Percentiles rank a stretch among this genome's conserved stretches.
These are phyloP conservation scores for Aspergillus ochraceus DNA, from an alignment of 2,329 filamentous ascomycete genomes.

Conservation along the genomic window DNA sequence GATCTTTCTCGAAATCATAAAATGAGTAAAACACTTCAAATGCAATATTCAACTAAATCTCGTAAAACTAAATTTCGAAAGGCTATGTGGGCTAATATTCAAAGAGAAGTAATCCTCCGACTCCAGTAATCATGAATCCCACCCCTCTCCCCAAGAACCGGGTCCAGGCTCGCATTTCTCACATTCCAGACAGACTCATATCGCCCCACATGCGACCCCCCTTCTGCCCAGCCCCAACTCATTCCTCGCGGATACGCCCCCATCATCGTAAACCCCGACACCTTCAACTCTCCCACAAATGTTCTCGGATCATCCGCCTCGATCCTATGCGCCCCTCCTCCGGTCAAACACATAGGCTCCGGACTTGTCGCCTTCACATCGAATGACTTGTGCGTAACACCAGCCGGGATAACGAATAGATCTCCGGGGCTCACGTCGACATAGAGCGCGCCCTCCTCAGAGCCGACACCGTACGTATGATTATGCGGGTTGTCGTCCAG, in stretches of 20 bases:
- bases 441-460: conserved; percentile 52
- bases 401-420: conserved; percentile 60
- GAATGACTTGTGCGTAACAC: conserved; percentile 57
- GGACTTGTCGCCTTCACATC: conserved; percentile 36
- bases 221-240: conserved; percentile 54
- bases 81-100: background rate
- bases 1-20: too few species aligned
- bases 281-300: conserved; percentile 36
- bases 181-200: conserved; percentile 50
- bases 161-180: conserved; percentile 48
- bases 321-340: conserved; percentile 40
- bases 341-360: conserved; percentile 35
- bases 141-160: conserved; percentile 42
- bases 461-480: conserved; percentile 13
- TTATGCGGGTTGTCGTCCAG: conserved; percentile 13
- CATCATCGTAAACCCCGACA: conserved; percentile 56
- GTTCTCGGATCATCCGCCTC: conserved; percentile 32
- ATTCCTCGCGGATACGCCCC: conserved; percentile 54
- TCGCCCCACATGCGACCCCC: conserved; percentile 44
- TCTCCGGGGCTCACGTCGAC: conserved; percentile 54
- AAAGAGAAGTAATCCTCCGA: conserved; percentile 5
- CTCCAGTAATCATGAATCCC: background rate
- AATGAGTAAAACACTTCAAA: too few species aligned
- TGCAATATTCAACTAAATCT: too few species aligned
- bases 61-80: too few species aligned